phyloP scores from a whole-genome alignment of 1,284 basidiomycete genomes.

The Microbotryum saponariae region DNA sequence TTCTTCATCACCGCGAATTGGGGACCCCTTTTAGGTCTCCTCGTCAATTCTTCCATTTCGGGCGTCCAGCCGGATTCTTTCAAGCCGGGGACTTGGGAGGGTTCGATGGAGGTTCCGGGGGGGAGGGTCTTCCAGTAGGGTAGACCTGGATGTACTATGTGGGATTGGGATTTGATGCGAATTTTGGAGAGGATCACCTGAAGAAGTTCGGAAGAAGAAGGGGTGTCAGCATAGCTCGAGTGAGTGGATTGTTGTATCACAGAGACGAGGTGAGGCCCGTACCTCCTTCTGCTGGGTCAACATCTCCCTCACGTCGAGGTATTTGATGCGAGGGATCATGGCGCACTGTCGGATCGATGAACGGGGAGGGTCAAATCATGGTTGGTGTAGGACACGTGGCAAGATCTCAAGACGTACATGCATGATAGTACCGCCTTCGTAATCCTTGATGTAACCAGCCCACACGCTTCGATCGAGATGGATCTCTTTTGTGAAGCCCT shows the following conservation, averaged over 20 bases:
- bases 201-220: neutral
- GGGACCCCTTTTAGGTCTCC: constrained; percentile 51
- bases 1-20: constrained; percentile 66
- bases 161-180: constrained; percentile 73
- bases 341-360: constrained; percentile 53
- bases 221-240: neutral
- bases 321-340: constrained; percentile 84
- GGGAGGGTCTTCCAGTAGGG: constrained; percentile 54
- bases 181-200: constrained; percentile 80
- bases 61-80: constrained; percentile 86
- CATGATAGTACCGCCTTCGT: constrained; percentile 99
- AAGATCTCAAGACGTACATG: constrained; percentile 46
- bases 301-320: constrained; percentile 72
- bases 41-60: constrained; percentile 64
- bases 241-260: neutral
- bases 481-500: constrained; percentile 95
- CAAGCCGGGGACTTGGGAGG: constrained; percentile 62
- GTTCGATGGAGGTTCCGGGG: constrained; percentile 31
- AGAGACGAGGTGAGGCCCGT: constrained; percentile 15
- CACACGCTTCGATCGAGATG: constrained; percentile 79
- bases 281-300: constrained; percentile 74
- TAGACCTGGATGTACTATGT: constrained; percentile 77
- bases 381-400: neutral
- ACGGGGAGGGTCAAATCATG: neutral
- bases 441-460: constrained; percentile 99